phyloP scores from a whole-genome alignment of 139 green algal genomes.

The Coelastrella sp. region DNA sequence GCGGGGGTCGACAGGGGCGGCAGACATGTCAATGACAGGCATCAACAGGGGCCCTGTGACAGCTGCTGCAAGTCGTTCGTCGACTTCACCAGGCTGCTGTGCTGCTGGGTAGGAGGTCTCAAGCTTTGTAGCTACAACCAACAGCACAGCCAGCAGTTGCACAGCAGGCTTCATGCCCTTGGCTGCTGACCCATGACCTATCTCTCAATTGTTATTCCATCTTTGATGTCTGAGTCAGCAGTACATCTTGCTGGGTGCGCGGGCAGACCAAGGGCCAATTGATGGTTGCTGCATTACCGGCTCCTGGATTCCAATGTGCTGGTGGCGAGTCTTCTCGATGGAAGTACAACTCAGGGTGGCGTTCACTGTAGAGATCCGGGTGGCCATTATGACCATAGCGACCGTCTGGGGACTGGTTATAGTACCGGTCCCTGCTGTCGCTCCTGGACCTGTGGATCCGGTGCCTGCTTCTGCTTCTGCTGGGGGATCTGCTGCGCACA shows the following conservation, averaged over 20 bases:
- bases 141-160: neutral
- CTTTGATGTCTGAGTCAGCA: too few species aligned
- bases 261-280: neutral
- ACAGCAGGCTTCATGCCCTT: neutral
- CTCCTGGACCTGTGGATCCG: conserved; percentile 23
- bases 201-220: too few species aligned
- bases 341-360: neutral
- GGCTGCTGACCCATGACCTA: neutral
- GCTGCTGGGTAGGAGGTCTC: neutral
- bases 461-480: neutral
- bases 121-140: neutral
- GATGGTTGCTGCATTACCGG: neutral
- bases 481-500: neutral
- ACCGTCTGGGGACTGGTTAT: neutral
- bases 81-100: neutral
- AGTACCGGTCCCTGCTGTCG: neutral
- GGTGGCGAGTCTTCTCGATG: neutral
- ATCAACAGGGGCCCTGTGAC: neutral
- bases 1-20: neutral
- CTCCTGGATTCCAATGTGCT: neutral
- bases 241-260: too few species aligned
- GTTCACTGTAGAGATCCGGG: neutral
- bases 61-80: neutral
- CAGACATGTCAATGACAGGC: neutral
- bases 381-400: neutral